Conservation (phyloP, 257 asterid genomes). For the Leptodermis oblonga region DNA sequence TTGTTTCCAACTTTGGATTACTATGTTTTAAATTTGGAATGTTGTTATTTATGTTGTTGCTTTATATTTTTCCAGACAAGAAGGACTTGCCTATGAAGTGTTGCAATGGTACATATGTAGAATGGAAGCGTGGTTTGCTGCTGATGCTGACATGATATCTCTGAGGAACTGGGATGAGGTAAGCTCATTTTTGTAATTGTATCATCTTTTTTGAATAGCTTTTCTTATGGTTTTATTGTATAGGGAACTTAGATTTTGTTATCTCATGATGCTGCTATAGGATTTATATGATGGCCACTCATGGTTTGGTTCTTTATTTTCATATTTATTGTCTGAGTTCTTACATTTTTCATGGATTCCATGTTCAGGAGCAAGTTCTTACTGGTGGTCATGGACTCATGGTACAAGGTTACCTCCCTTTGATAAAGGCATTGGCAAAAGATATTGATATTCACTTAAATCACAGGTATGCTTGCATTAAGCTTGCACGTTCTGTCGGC, state of each 20-base stretch:
- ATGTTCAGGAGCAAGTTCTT: conserved; percentile 82
- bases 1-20: background rate
- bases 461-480: conserved; percentile 61
- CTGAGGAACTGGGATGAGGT: conserved; percentile 98
- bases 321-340: background rate
- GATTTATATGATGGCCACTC: background rate
- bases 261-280: background rate
- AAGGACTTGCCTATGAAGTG: conserved; percentile 81
- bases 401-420: conserved; percentile 95
- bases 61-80: conserved; percentile 47
- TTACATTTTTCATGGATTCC: conserved; percentile 8
- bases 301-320: background rate
- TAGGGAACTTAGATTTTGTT: background rate
- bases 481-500: conserved; percentile 11
- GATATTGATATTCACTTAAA: conserved; percentile 80
- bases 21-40: conserved; percentile 19
- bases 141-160: conserved; percentile 98
- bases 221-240: background rate
- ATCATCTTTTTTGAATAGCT: background rate
- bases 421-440: conserved; percentile 64
- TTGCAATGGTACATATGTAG: conserved; percentile 95
- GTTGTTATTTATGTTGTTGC: conserved; percentile 18
- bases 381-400: conserved; percentile 99
- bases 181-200: conserved; percentile 22
- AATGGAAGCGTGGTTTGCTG: conserved; percentile 99